A percentile compares a stretch with the other conserved stretches of the same genome.
Evolutionary conservation across 352 stramenopile species (phyloP).

Genomic region (Blastocystis sp.): DNA sequence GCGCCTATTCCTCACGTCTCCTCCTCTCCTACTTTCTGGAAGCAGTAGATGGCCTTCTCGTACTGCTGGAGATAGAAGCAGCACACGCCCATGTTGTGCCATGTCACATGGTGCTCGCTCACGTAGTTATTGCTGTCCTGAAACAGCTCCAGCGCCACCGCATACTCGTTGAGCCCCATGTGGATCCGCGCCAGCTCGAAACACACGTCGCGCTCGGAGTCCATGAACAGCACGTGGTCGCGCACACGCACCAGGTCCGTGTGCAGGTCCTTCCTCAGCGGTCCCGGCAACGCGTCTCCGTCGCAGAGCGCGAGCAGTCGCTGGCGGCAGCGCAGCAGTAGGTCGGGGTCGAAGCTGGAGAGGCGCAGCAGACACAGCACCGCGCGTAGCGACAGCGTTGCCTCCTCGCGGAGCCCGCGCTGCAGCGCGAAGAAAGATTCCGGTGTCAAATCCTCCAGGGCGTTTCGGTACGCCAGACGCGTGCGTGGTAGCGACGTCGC

Average conservation of each 20-base stretch:
- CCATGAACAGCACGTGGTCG: background rate
- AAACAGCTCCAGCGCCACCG: constrained; percentile 27
- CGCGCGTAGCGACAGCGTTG: background rate
- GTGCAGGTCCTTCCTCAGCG: constrained; percentile 8
- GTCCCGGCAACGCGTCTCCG: background rate
- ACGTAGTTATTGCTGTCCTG: constrained; percentile 25
- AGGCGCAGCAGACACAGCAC: constrained; percentile 27
- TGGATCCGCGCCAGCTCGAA: constrained; percentile 55
- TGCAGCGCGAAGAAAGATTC: constrained; percentile 4
- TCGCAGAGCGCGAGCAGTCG: background rate
- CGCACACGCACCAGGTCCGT: constrained; percentile 41
- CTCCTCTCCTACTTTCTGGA: background rate
- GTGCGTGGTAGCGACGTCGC: background rate
- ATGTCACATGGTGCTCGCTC: constrained; percentile 55
- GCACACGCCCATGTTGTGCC: constrained; percentile 55
- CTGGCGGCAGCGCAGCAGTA: constrained; percentile 12
- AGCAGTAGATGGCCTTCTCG: constrained; percentile 2
- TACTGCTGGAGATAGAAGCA: background rate
- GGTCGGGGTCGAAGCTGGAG: background rate
- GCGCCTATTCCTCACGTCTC: background rate
- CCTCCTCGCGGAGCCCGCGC: background rate
- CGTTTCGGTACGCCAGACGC: background rate
- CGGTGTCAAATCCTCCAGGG: background rate
- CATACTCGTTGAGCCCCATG: constrained; percentile 54
- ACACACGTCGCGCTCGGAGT: background rate